These are phyloP conservation scores for Nigrospora oryzae DNA, from an alignment of 2,329 filamentous ascomycete species.

Conservation along the genomic window DNA sequence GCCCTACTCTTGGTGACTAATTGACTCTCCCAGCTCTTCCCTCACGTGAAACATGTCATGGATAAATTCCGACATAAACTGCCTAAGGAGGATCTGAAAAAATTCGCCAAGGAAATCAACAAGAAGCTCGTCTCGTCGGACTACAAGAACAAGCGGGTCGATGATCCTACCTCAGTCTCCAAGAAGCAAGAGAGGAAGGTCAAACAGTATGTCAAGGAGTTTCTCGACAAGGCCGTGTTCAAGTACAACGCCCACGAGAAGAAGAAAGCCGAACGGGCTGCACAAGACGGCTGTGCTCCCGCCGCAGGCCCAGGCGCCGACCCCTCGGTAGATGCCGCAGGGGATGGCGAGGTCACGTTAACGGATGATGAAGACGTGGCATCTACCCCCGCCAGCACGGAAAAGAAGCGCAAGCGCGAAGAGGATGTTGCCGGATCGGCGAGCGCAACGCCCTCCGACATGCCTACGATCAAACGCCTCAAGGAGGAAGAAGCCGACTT, in stretches of 20 bases:
- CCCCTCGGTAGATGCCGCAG: slow-evolving; percentile 10
- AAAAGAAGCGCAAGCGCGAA: slow-evolving; percentile 59
- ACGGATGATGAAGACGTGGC: slow-evolving; percentile 33
- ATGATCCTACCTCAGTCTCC: slow-evolving; percentile 65
- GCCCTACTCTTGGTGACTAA: slow-evolving; percentile 6
- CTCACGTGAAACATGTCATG: slow-evolving; percentile 76
- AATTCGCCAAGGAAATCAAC: slow-evolving; percentile 57
- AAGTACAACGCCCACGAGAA: slow-evolving; percentile 66
- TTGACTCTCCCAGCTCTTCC: slow-evolving; percentile 55
- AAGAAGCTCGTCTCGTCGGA: slow-evolving; percentile 90
- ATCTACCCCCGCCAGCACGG: slow-evolving; percentile 37
- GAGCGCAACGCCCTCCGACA: slow-evolving; percentile 42
- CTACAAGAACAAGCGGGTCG: slow-evolving; percentile 82
- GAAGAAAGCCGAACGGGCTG: slow-evolving; percentile 41
- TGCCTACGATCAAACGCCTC: slow-evolving; percentile 44
- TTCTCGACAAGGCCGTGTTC: slow-evolving; percentile 74
- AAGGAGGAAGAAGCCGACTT: slow-evolving; percentile 36
- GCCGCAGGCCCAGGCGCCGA: slow-evolving; percentile 11
- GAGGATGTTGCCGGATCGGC: slow-evolving; percentile 32
- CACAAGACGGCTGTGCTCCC: slow-evolving; percentile 17
- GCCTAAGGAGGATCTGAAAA: slow-evolving; percentile 66
- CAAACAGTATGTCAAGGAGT: slow-evolving; percentile 76
- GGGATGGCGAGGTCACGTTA: slow-evolving; percentile 24
- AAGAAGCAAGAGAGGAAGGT: slow-evolving; percentile 75
- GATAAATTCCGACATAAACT: slow-evolving; percentile 84